Conservation (phyloP, 352 stramenopile genomes). For the Labyrinthula sp. region DNA sequence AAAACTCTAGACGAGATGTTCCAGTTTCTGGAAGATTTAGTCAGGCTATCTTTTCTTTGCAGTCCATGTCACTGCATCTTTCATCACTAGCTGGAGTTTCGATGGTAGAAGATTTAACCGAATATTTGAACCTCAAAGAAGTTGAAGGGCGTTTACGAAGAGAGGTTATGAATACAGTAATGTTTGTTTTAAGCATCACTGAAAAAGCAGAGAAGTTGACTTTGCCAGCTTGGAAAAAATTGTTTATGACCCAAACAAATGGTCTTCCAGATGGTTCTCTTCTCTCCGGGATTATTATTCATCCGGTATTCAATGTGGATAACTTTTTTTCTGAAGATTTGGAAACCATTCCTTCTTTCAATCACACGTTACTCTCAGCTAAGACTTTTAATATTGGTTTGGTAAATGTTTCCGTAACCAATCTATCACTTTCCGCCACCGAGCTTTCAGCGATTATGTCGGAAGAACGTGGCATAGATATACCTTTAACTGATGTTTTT, state of each 20-base stretch:
- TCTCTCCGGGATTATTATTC: conserved; percentile 6
- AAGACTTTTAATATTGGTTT: background rate
- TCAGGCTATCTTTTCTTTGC: conserved; percentile 12
- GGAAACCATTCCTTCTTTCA: background rate
- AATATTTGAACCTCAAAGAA: background rate
- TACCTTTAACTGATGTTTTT: conserved; percentile 2
- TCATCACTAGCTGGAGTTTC: no score
- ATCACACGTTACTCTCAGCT: background rate
- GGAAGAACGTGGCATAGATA: background rate
- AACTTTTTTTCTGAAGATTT: conserved; percentile 6
- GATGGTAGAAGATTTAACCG: no score
- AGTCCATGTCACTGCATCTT: conserved; percentile 1
- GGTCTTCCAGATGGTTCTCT: conserved; percentile 5
- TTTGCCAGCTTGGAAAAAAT: no score
- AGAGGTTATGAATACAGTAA: background rate
- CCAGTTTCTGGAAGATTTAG: background rate
- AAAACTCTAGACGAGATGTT: conserved; percentile 3
- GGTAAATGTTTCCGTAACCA: background rate
- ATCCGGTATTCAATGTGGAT: conserved; percentile 3
- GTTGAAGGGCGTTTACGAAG: background rate
- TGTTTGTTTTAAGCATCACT: no score
- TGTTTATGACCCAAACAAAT: conserved; percentile 1
- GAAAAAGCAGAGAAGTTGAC: no score
- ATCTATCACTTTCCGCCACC: background rate
- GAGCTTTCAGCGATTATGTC: background rate